Base-by-base conservation (phyloP, 1,284 basidiomycete species). In the Boletus mariae region DNA sequence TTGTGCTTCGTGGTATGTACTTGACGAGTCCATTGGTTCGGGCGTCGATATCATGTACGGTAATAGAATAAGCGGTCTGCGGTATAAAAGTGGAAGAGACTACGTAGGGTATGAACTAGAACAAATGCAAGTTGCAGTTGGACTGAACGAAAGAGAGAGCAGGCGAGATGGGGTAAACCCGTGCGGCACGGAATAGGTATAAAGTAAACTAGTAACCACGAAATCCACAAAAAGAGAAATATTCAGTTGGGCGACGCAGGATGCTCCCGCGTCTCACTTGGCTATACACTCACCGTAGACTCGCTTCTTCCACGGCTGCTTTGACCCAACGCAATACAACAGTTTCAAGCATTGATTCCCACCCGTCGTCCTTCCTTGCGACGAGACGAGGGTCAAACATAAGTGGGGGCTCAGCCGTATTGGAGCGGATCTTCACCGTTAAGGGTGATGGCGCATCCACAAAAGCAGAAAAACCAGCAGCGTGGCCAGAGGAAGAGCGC, bases 341-440 rank as follows among this genome's bases (percentile, higher is more conserved):
- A 12, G 63, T 62, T 64, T 86, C 83, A 11, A 94, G 74, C 87
- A 92, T 90, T 20, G 74, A 72, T 51, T 91, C 84, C 92, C 92
- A 94, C 0, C 88, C 90, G 0, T 79, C 75, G 9, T 88, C 89
- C 54, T 78, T 80, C 52, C 83, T 77, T 34, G 90, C 91, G 1
- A 94, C 80, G 11, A 83, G 67, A 47, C 79, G 80, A 0, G 90
- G 83, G 62, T 93, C 89, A 60, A 94, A 93, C 8, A 77, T 55
- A 26, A 83, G 50, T 5, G 61, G 59, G 4, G 68, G 59, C 23
- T 73, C 70, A 28, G 56, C 51, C 28, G 53, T 60, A 23, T 61
- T 28, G 4, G 58, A 69, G n/a, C 56, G 68, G 17, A 55, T 15
- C 47, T 57, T 69, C 25, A 28, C 28, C 10, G 44, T 54, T 5